Evolutionary conservation across 2,329 filamentous ascomycete species (phyloP), one percentile per base, ranked within the genome.

Genomic region (Verticillium longisporum): DNA sequence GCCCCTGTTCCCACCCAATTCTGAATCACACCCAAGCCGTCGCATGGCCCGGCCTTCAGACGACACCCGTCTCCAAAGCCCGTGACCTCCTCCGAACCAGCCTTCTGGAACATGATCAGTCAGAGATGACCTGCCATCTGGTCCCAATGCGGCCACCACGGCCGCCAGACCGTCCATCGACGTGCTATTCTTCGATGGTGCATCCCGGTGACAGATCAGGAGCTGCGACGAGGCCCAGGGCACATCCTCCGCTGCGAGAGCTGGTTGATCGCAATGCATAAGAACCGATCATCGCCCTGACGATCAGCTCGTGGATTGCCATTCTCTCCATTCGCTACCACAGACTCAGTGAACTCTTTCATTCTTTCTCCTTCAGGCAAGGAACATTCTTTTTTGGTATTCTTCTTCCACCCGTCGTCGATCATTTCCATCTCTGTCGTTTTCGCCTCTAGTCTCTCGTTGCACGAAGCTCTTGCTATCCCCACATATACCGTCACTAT

Each of bases 311-410:
- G 41, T 18, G 18, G 36, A 31, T 34, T 53, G 10, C 21, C 34
- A 13, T 50, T 34, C 37, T 37, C 10, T 58, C 32, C 41, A 18
- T 21, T 59, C 58, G 53, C 6, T 59, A 55, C 45, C 58, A 3
- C 26, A 26, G n/a, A 34, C 53, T 31, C 53, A 21, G 32, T 11
- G 41, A 50, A n/a, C 38, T 21, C 10, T 61, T 60, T 50, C 53
- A 62, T 50, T 37, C 56, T n/a, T 58, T 55, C 45, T 55, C 55
- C 56, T 62, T 57, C 31, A 15, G 60, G 53, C 36, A 57, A 55
- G 34, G 45, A 61, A 50, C 13, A 36, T 31, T 56, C 15, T 59
- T 61, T 57, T 34, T 26, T 26, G 26, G 26, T 26, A 26, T 14
- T 15, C 33, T 36, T 11, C 6, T 15, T 31, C 60, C 55, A 10